Conservation (phyloP, 75 land plant species). For the Ceratopteris richardii region DNA sequence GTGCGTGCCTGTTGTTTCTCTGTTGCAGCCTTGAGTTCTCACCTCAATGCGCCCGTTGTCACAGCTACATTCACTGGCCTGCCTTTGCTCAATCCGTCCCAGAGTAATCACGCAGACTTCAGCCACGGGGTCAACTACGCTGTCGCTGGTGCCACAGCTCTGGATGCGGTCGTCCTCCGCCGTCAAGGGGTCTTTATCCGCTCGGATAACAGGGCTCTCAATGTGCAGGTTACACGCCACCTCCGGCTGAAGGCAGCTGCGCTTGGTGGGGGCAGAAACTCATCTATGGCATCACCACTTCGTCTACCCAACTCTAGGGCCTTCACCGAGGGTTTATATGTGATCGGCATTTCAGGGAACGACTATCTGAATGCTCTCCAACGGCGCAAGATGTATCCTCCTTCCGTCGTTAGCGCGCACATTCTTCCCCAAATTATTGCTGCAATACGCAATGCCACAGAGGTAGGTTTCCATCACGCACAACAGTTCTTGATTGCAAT, state of each 20-base stretch:
- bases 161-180: not conserved
- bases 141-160: constrained; percentile 16
- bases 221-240: no score
- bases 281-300: not conserved
- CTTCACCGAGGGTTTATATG: not conserved
- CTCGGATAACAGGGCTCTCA: no score
- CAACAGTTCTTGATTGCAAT: no score
- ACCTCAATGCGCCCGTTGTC: not conserved
- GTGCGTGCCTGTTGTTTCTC: not conserved
- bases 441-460: not conserved
- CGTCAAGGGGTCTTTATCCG: not conserved
- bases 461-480: no score
- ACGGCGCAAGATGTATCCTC: not conserved
- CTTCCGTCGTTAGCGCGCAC: not conserved
- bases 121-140: constrained; percentile 14
- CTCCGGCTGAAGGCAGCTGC: not conserved
- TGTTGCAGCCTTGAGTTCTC: not conserved
- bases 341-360: not conserved
- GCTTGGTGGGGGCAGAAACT: no score
- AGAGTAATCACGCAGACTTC: not conserved
- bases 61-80: not conserved
- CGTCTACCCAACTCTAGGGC: not conserved
- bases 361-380: not conserved
- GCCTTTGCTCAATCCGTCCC: not conserved
- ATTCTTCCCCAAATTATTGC: not conserved